Conservation (phyloP, 352 stramenopile species). For the Globisporangium splendens region DNA sequence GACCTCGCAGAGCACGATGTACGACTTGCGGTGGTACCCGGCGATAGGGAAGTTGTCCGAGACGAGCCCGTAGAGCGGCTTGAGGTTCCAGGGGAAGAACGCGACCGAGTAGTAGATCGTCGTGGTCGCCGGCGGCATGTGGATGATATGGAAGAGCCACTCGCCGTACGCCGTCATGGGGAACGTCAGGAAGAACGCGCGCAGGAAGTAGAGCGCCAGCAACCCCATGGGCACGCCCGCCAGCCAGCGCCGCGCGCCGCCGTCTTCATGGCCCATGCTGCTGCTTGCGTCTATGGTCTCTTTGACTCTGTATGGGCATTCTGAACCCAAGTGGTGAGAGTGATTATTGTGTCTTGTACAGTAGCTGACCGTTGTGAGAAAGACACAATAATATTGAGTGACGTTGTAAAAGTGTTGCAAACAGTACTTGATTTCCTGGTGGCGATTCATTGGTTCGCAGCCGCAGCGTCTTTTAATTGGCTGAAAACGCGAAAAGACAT, state of each 20-base stretch:
- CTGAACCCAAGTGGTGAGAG: slow-evolving; percentile 2
- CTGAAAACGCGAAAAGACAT: slow-evolving; percentile 14
- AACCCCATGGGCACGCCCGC: slow-evolving; percentile 42
- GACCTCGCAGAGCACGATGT: slow-evolving; percentile 74
- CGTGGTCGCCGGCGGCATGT: slow-evolving; percentile 74
- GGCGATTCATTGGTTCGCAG: slow-evolving; percentile 7
- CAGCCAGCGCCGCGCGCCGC: neutral
- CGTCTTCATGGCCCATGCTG: neutral
- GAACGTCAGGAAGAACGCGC: slow-evolving; percentile 75
- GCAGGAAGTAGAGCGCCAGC: slow-evolving; percentile 76
- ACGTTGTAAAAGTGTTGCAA: neutral
- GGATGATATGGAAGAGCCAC: slow-evolving; percentile 76
- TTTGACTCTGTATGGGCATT: neutral
- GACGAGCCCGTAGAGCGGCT: slow-evolving; percentile 76
- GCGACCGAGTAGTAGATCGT: slow-evolving; percentile 78
- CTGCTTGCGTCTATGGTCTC: no score
- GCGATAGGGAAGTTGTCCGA: slow-evolving; percentile 73
- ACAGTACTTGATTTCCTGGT: neutral
- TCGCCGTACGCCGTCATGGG: slow-evolving; percentile 71
- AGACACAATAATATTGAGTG: neutral
- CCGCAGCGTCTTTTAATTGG: slow-evolving; percentile 26
- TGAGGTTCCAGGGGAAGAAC: slow-evolving; percentile 87
- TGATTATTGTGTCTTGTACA: slow-evolving; percentile 2
- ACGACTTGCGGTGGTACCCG: slow-evolving; percentile 78
- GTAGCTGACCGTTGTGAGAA: neutral